Evolutionary conservation across 352 stramenopile genomes (phyloP).

Genomic region (Phytophthora sp.): DNA sequence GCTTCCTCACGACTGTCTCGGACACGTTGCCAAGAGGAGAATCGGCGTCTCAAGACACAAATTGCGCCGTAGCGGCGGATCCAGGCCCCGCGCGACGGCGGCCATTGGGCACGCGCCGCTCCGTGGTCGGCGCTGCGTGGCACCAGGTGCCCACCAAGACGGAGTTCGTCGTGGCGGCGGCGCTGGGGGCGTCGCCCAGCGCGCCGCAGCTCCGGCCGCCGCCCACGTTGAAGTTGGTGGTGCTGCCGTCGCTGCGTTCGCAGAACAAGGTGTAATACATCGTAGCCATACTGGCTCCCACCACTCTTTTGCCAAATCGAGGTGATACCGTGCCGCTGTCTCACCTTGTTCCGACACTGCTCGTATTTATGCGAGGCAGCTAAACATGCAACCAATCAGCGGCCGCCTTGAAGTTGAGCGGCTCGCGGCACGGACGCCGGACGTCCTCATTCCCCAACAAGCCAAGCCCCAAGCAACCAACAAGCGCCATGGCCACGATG

Average conservation of each 20-base stretch:
- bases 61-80: too few species aligned
- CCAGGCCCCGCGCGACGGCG: too few species aligned
- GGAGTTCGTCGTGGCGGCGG: slow-evolving; percentile 40
- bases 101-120: too few species aligned
- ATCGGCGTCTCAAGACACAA: too few species aligned
- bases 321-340: too few species aligned
- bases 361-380: slow-evolving; percentile 13
- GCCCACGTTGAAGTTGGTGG: slow-evolving; percentile 17
- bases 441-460: slow-evolving; percentile 30
- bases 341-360: not conserved
- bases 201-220: not conserved
- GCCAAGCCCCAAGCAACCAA: slow-evolving; percentile 14
- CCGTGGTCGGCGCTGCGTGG: too few species aligned
- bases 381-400: slow-evolving; percentile 42
- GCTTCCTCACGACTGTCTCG: slow-evolving; percentile 30
- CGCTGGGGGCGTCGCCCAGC: slow-evolving; percentile 6
- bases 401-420: slow-evolving; percentile 7
- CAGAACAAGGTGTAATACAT: too few species aligned
- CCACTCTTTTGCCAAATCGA: too few species aligned
- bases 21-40: too few species aligned
- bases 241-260: slow-evolving; percentile 42
- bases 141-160: slow-evolving; percentile 57
- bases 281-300: too few species aligned
- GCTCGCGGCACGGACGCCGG: not conserved
- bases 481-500: slow-evolving; percentile 49